Percentiles rank a stretch among this genome's conserved stretches.
phyloP scores from a whole-genome alignment of 257 asterid genomes.

The Solanum gandarillasii region DNA sequence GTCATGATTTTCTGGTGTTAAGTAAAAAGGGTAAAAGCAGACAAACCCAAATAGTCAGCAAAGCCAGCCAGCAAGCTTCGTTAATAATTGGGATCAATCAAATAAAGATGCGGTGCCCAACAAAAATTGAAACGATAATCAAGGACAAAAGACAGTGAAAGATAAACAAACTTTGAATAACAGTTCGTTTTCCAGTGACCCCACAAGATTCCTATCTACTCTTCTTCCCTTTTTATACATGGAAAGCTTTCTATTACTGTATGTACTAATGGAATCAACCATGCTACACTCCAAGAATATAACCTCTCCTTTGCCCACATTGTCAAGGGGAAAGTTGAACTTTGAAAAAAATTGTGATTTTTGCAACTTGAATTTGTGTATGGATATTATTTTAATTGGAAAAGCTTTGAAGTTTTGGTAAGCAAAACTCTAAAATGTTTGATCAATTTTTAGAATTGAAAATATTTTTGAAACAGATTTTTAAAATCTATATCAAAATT shows the following conservation, averaged over 20 bases:
- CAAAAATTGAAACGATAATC: conserved; percentile 1
- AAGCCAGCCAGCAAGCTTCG: neutral
- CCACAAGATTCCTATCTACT: neutral
- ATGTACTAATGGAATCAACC: neutral
- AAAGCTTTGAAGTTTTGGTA: neutral
- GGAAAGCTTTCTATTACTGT: neutral
- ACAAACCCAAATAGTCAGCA: conserved; percentile 24
- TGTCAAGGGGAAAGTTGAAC: neutral
- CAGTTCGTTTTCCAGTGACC: neutral
- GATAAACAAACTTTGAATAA: neutral
- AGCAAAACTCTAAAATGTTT: neutral
- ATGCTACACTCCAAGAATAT: neutral
- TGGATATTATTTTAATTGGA: neutral
- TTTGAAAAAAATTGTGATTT: too few relatives aligned
- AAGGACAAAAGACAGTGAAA: conserved; percentile 11
- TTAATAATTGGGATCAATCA: neutral
- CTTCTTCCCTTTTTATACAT: neutral
- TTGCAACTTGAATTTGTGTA: neutral
- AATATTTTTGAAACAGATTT: neutral
- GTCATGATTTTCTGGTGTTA: conserved; percentile 4
- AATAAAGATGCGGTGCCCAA: neutral
- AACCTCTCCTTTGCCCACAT: neutral
- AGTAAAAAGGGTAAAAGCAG: conserved; percentile 14
- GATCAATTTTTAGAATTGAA: neutral
- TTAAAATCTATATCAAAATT: neutral